Conservation (phyloP, 306 rosid genomes). For the Benincasa hispida region DNA sequence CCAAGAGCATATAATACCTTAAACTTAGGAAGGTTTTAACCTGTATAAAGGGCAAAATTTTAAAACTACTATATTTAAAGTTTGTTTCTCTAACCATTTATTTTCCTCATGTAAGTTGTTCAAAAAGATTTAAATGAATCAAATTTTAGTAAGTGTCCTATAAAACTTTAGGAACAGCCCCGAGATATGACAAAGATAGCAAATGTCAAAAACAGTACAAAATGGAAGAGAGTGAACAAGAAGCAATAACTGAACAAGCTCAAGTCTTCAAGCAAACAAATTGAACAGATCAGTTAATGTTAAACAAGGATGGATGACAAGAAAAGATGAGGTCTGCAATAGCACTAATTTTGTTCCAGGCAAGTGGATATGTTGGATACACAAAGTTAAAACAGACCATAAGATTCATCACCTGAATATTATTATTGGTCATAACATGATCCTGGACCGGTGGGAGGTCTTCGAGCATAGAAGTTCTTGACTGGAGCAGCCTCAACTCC, state of each 20-base stretch:
- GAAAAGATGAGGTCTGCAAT: not conserved
- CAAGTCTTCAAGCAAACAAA: not conserved
- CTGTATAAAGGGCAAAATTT: not conserved
- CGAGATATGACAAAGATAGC: not conserved
- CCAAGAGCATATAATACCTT: no score
- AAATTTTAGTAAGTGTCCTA: not conserved
- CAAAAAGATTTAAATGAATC: not conserved
- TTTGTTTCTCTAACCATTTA: not conserved
- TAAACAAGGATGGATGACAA: not conserved
- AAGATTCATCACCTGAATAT: not conserved
- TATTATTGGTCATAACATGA: conserved; percentile 73
- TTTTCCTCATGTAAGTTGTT: not conserved
- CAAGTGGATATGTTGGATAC: not conserved
- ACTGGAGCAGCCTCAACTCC: conserved; percentile 87
- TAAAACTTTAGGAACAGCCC: not conserved
- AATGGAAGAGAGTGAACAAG: not conserved
- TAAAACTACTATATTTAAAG: not conserved
- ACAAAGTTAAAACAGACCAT: not conserved
- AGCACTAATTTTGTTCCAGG: not conserved
- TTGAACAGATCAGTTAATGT: not conserved
- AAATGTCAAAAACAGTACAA: not conserved
- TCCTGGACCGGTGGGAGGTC: conserved; percentile 63
- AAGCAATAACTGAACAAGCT: not conserved
- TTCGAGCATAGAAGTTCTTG: conserved; percentile 47
- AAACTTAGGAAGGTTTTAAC: not conserved